Conservation (phyloP, 805 yeast species). For the Groenewaldozyma tartarivorans region DNA sequence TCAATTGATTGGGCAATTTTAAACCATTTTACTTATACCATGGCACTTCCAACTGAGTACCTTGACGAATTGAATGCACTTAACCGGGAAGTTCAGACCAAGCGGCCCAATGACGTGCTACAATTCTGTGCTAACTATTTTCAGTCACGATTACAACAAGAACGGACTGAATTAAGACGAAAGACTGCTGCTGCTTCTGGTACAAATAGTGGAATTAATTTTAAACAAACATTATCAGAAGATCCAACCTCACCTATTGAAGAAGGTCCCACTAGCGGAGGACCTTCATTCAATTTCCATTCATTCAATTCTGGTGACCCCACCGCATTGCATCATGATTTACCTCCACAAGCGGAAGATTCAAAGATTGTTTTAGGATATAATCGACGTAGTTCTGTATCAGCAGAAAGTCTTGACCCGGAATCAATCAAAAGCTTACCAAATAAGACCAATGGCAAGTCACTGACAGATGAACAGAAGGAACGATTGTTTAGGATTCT, state of each 20-base stretch:
- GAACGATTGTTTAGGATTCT: conserved; percentile 61
- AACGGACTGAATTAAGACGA: conserved; percentile 3
- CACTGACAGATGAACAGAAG: conserved; percentile 41
- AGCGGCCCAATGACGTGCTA: conserved; percentile 57
- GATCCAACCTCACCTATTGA: conserved; percentile 4
- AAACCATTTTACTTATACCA: no score
- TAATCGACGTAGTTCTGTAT: conserved; percentile 79
- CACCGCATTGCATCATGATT: neutral
- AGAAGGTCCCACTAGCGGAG: conserved; percentile 3
- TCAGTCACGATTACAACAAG: conserved; percentile 44
- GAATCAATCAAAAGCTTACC: conserved; percentile 11
- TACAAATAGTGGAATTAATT: neutral
- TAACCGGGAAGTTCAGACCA: conserved; percentile 44
- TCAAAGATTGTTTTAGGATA: conserved; percentile 51
- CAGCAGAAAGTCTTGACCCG: conserved; percentile 49
- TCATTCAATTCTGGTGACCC: neutral
- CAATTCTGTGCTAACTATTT: conserved; percentile 74
- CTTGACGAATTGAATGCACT: conserved; percentile 52
- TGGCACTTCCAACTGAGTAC: conserved; percentile 32
- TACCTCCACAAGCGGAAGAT: conserved; percentile 2
- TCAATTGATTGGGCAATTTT: no score
- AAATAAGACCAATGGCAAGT: conserved; percentile 7
- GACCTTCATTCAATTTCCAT: neutral
- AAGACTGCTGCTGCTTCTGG: neutral
- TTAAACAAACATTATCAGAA: conserved; percentile 5